phyloP scores from a whole-genome alignment of 2,329 filamentous ascomycete species.

The Fusarium sp. region DNA sequence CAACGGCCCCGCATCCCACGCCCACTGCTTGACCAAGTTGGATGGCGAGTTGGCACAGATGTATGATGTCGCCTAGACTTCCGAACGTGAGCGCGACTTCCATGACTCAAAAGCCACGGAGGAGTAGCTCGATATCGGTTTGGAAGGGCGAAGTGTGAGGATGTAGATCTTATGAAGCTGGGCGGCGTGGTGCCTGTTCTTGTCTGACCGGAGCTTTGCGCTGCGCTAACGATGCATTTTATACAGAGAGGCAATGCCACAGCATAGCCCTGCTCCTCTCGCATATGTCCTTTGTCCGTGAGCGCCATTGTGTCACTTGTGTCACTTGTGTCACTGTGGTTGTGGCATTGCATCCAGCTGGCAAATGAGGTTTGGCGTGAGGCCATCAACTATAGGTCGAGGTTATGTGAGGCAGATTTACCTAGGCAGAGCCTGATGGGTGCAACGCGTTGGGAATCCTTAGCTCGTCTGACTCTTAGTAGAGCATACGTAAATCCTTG shows the following conservation, averaged over 20 bases:
- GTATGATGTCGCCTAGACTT: neutral
- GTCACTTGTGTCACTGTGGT: neutral
- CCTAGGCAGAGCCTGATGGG: neutral
- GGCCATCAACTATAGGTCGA: neutral
- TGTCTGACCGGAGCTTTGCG: neutral
- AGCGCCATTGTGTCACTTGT: no score
- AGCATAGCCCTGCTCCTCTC: neutral
- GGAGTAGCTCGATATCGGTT: fast-evolving
- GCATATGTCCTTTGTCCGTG: fast-evolving
- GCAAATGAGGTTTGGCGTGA: neutral
- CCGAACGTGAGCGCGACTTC: neutral
- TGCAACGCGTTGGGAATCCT: neutral
- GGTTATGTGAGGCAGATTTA: neutral
- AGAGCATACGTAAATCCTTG: fast-evolving
- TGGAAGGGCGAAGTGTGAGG: neutral
- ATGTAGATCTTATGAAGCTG: neutral
- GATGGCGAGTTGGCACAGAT: neutral
- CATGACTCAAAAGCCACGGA: fast-evolving
- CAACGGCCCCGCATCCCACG: neutral
- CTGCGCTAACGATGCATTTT: neutral
- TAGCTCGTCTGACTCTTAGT: neutral
- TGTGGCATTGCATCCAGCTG: neutral
- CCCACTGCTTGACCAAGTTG: neutral
- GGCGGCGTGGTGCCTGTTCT: neutral
- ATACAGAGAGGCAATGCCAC: neutral